Evolutionary conservation across 2,329 filamentous ascomycete genomes (phyloP).

Genomic region (Neonectria punicea): DNA sequence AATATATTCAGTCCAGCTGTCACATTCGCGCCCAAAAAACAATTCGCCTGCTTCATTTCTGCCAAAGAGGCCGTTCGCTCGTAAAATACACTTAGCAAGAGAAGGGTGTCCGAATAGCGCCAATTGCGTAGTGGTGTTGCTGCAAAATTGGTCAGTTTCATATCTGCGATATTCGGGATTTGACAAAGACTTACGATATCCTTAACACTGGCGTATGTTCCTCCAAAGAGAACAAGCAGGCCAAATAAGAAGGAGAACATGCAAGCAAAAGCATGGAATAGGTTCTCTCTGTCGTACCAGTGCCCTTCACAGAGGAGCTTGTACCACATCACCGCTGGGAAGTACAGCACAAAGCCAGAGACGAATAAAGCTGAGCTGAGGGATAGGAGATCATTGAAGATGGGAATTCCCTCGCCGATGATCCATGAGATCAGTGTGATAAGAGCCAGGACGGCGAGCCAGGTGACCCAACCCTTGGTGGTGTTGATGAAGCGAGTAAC

Average conservation of each 20-base stretch:
- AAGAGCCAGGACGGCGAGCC: conserved; percentile 65
- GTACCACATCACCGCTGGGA: conserved; percentile 53
- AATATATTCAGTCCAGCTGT: neutral
- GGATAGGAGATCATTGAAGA: conserved; percentile 38
- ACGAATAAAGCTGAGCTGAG: conserved; percentile 59
- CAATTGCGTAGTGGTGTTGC: neutral
- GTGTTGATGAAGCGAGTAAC: conserved; percentile 53
- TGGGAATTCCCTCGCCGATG: conserved; percentile 76
- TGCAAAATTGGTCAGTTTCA: neutral
- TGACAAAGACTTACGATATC: conserved; percentile 16
- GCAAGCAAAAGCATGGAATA: neutral
- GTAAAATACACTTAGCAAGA: neutral
- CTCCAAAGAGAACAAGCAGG: conserved; percentile 22
- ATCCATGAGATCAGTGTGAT: conserved; percentile 73
- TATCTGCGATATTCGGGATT: neutral
- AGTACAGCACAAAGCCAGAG: conserved; percentile 51
- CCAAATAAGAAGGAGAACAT: conserved; percentile 18
- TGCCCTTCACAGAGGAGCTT: conserved; percentile 45
- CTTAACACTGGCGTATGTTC: conserved; percentile 23
- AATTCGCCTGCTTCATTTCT: neutral
- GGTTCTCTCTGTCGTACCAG: conserved; percentile 21
- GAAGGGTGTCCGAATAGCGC: neutral
- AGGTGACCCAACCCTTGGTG: conserved; percentile 55
- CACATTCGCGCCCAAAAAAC: neutral
- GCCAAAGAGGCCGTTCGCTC: neutral